Base-by-base conservation (phyloP, 768 basidiomycete genomes). In the Lentinula boryana region DNA sequence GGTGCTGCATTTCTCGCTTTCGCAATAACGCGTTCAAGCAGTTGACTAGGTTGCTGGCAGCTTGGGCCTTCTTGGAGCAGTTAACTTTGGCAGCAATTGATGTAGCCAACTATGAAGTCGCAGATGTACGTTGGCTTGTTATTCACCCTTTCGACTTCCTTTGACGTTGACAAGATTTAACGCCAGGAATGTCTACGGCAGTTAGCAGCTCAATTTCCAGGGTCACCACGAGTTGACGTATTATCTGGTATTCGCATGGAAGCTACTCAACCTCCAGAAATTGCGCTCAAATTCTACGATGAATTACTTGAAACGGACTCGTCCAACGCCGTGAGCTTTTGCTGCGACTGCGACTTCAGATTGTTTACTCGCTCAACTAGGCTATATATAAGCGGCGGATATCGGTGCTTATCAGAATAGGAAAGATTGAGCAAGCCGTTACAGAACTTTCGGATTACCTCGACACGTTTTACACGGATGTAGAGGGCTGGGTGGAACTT, bases 401-500 rank as follows among this genome's bases (percentile, higher is more conserved):
- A 64, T 84, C 90, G 0, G 82, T 93, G 10, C 79, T 89, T 9
- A 76, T 87, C 49, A 78, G 84, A 9, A 77, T 74, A 6, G 86
- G 90, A 50, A 82, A 82, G 68, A 71, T 81, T 0, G 85, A 92
- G 55, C 79, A 78, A 53, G 87, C 90, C 0, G 84, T 89, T 1
- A 80, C 85, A 9, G 85, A 93, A 67, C 79, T 96, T 3, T 82
- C 83, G 13, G 76, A 80, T 46, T 86, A 88, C 65, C 80, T 94
- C 18, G 94, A 97, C 67, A 92, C 88, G 0, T 89, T 93, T 69
- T 97, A 96, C 70, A 85, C 85, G 21, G 95, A 97, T 64, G 77
- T 88, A 13, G 92, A 95, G 65, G 93, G 84, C 10, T 96, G 95
- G 94, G 73, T 91, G 16, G 89, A 95, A 69, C 83, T 97, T 23